phyloP scores from a whole-genome alignment of 1,284 basidiomycete species.

The Exsudoporus floridanus region DNA sequence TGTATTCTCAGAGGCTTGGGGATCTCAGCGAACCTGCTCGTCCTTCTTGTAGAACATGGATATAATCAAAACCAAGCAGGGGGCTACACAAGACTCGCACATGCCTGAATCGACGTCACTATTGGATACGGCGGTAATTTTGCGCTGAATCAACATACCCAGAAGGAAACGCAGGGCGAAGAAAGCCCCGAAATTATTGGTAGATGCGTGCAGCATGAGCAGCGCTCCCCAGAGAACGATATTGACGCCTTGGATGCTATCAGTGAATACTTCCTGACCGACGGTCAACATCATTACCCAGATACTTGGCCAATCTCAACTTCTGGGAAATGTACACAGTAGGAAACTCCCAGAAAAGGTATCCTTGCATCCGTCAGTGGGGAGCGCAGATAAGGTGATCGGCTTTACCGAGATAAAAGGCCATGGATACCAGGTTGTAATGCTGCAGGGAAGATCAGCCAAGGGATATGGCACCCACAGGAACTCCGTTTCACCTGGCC shows the following conservation, averaged over 20 bases:
- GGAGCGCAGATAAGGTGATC: not conserved
- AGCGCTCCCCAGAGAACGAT: conserved; percentile 61
- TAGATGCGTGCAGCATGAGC: conserved; percentile 60
- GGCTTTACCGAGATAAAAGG: conserved; percentile 42
- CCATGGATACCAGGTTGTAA: conserved; percentile 66
- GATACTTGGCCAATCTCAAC: conserved; percentile 58
- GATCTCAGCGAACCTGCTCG: conserved; percentile 48
- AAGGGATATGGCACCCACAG: not conserved
- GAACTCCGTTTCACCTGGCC: conserved; percentile 47
- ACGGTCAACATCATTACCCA: conserved; percentile 40
- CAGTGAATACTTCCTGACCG: not conserved
- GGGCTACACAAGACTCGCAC: conserved; percentile 65
- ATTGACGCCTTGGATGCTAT: conserved; percentile 46
- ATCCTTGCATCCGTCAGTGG: conserved; percentile 40
- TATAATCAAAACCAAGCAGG: conserved; percentile 61
- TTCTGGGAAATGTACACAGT: conserved; percentile 67
- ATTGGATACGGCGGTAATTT: not conserved
- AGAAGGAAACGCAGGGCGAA: conserved; percentile 62
- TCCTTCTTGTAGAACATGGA: conserved; percentile 72
- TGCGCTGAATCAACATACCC: conserved; percentile 36
- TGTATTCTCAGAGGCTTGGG: not conserved
- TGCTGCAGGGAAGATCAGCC: conserved; percentile 36
- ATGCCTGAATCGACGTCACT: conserved; percentile 44
- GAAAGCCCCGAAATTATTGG: conserved; percentile 57
- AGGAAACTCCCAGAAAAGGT: conserved; percentile 64